phyloP scores from a whole-genome alignment of 495 filamentous ascomycete genomes.

The Clavariopsis aquatica region DNA sequence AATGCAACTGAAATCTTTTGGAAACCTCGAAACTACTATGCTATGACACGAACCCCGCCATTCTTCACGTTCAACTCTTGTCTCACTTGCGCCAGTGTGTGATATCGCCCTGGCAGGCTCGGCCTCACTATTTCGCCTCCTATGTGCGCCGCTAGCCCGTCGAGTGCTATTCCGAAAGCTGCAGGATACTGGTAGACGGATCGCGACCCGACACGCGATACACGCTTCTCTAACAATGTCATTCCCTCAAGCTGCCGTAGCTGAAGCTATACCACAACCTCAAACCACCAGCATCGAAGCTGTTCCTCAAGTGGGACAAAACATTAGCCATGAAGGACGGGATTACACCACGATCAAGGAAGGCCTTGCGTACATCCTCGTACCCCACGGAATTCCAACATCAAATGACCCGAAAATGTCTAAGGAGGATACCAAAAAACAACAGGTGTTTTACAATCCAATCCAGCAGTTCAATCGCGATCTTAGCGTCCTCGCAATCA shows the following conservation, averaged over 20 bases:
- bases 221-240: slow-evolving; percentile 12
- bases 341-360: slow-evolving; percentile 67
- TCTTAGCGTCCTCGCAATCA: slow-evolving; percentile 86
- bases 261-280: background rate
- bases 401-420: slow-evolving; percentile 38
- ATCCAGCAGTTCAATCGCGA: slow-evolving; percentile 99
- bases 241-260: background rate
- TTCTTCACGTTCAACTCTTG: background rate
- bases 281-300: slow-evolving; percentile 21
- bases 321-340: slow-evolving; percentile 51
- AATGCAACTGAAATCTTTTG: background rate
- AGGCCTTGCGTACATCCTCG: slow-evolving; percentile 66
- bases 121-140: slow-evolving; percentile 4
- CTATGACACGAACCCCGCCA: background rate
- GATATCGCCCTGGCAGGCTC: slow-evolving; percentile 21
- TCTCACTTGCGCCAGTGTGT: background rate
- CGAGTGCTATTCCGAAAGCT: slow-evolving; percentile 7
- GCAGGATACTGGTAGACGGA: slow-evolving; percentile 20
- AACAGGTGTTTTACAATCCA: slow-evolving; percentile 96
- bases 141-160: slow-evolving; percentile 29
- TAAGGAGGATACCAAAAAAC: slow-evolving; percentile 54
- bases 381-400: slow-evolving; percentile 55
- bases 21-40: background rate
- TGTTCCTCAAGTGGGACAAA: slow-evolving; percentile 39
- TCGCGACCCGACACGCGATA: background rate